Base-by-base conservation (phyloP, 305 asterid genomes). In the Solanum hybrid region DNA sequence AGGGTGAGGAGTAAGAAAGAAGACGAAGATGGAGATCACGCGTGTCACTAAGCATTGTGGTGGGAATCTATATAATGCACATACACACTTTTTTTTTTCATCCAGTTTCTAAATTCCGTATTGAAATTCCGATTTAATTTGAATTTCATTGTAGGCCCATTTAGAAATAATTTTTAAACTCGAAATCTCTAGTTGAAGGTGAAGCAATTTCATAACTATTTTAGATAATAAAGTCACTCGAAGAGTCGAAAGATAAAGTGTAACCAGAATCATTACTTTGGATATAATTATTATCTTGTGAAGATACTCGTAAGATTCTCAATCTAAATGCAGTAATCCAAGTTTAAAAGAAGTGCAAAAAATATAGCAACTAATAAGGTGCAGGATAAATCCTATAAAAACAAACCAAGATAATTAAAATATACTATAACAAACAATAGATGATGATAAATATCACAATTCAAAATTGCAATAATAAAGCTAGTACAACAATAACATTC, bases 1-100 rank as follows among this genome's bases (percentile, higher is more conserved):
- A 32, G 24, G 36, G 57, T 29, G 72, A 82, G 13, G 87, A 82
- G 87, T 83, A 41, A 41, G 73, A 51, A 41, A 83, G 87, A 83
- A 82, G 87, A 41, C 72, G 87, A 82, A 27, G 87, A 41, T 7
- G 87, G 38, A 83, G 87, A 83, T 83, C 87, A 83, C 87, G 87
- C 87, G 87, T 41, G 87, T 45, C 87, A 41, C 73, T 20, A 1
- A 29, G 38, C 73, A 41, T 83, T 41, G 87, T 41, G 73, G 87
- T 45, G 36, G 87, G 73, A 83, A 83, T 82, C 73, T 82, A 41
- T 82, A 27, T 41, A 27, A 27, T 9, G 72, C 11, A 24, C 32
- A 24, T 24, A 9, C 5, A 3, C 27, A 20, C 11, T 20, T 2
- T 4, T 15, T 14, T 14, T 15, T 51, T 51, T 6, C 4, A 2